A percentile compares a stretch with the other conserved stretches of the same genome.
Evolutionary conservation across 257 asterid genomes (phyloP).

Genomic region (Solanum rostratum): DNA sequence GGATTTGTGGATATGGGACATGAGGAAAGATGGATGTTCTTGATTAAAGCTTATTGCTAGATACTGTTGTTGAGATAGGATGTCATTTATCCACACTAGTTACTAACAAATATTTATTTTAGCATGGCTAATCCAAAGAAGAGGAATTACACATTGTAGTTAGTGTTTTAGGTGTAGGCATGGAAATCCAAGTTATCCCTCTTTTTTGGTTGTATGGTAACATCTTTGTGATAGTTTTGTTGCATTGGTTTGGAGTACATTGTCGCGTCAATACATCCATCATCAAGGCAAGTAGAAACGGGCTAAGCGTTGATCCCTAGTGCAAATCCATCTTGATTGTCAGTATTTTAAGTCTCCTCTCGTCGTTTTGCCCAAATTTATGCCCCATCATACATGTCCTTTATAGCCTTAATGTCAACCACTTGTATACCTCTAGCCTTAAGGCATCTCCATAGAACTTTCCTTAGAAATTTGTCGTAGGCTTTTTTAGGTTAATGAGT

Average conservation of each 20-base stretch:
- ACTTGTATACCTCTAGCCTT: not conserved
- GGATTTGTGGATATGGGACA: not conserved
- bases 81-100: not conserved
- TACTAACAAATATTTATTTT: not conserved
- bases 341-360: not conserved
- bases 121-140: not conserved
- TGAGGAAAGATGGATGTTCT: not conserved
- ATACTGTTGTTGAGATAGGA: not conserved
- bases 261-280: not conserved
- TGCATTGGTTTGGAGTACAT: not conserved
- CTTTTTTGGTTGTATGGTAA: not conserved
- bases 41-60: not conserved
- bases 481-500: not conserved
- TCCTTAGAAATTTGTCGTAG: not conserved
- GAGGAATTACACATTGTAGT: not conserved
- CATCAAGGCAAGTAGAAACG: not conserved
- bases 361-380: not conserved
- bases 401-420: not conserved
- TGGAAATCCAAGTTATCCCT: not conserved
- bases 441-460: not conserved
- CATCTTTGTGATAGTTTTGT: not conserved
- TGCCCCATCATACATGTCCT: not conserved
- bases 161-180: not conserved
- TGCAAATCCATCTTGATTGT: not conserved
- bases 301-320: not conserved